A percentile compares a stretch with the other conserved stretches of the same genome.
phyloP scores from a whole-genome alignment of 371 early-diverging fungal genomes.

The Apophysomyces variabilis region DNA sequence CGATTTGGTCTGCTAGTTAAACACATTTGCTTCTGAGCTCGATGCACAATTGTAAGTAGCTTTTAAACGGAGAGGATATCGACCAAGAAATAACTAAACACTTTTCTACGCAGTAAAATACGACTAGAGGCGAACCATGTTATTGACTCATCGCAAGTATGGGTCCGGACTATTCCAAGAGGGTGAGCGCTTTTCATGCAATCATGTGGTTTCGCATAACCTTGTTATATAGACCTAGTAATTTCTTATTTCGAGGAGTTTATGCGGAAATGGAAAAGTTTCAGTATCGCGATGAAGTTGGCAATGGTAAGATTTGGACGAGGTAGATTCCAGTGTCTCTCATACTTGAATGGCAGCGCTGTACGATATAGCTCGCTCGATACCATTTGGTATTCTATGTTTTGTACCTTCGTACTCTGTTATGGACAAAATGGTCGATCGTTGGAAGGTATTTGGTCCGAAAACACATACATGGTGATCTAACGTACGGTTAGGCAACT shows the following conservation, averaged over 20 bases:
- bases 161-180: slow-evolving; percentile 48
- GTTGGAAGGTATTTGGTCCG: slow-evolving; percentile 47
- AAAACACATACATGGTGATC: background rate
- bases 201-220: background rate
- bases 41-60: slow-evolving; percentile 53
- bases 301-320: slow-evolving; percentile 35
- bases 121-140: slow-evolving; percentile 65
- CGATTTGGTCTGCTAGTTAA: slow-evolving; percentile 37
- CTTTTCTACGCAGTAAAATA: slow-evolving; percentile 20
- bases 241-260: slow-evolving; percentile 48
- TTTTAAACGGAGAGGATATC: background rate
- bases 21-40: slow-evolving; percentile 74
- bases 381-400: slow-evolving; percentile 68
- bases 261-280: slow-evolving; percentile 54
- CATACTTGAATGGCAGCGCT: slow-evolving; percentile 33
- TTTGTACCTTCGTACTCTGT: slow-evolving; percentile 68
- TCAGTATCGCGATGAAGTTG: slow-evolving; percentile 74
- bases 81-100: background rate
- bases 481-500: slow-evolving; percentile 27
- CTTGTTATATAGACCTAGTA: slow-evolving; percentile 38
- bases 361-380: slow-evolving; percentile 41
- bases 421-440: slow-evolving; percentile 52
- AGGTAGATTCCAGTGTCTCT: background rate
- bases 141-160: slow-evolving; percentile 57
- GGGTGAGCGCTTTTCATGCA: slow-evolving; percentile 28